Conservation (phyloP, 1,284 basidiomycete genomes). For the Ustilago shanxiensis region DNA sequence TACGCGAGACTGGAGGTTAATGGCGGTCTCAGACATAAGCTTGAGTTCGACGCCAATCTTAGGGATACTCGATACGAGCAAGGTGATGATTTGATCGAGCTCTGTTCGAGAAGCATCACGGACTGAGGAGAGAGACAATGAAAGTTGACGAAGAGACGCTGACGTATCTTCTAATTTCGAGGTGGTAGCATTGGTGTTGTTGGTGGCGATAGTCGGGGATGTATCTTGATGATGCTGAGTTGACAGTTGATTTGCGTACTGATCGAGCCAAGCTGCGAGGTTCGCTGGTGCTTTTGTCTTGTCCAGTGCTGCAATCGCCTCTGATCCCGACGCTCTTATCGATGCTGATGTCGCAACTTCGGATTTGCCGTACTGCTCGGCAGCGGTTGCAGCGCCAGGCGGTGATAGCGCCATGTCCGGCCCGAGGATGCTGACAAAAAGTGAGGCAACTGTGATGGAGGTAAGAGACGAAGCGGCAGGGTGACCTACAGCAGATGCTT, state of each 20-base stretch:
- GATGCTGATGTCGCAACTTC: background rate
- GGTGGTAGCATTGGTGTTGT: background rate
- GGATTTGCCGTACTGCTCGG: conserved; percentile 21
- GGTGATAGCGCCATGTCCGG: conserved; percentile 29
- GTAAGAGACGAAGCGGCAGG: background rate
- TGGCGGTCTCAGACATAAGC: conserved; percentile 42
- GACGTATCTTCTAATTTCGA: conserved; percentile 26
- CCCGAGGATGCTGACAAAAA: conserved; percentile 4
- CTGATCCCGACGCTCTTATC: background rate
- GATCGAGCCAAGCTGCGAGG: conserved; percentile 42
- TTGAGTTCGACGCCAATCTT: conserved; percentile 40
- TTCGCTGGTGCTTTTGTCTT: conserved; percentile 5
- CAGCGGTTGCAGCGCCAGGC: conserved; percentile 3
- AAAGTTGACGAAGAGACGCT: conserved; percentile 32
- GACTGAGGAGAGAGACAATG: conserved; percentile 30
- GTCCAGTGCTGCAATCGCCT: conserved; percentile 29
- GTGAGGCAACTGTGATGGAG: background rate
- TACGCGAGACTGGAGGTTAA: conserved; percentile 26
- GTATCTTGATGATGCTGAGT: background rate
- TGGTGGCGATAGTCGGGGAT: background rate
- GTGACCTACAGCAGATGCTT: no score
- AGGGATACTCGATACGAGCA: conserved; percentile 39
- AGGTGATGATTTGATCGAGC: conserved; percentile 37
- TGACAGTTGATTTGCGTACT: conserved; percentile 8
- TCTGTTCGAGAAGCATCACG: conserved; percentile 35